phyloP scores from a whole-genome alignment of 2,329 filamentous ascomycete genomes.

The Hypoxylon sp. region DNA sequence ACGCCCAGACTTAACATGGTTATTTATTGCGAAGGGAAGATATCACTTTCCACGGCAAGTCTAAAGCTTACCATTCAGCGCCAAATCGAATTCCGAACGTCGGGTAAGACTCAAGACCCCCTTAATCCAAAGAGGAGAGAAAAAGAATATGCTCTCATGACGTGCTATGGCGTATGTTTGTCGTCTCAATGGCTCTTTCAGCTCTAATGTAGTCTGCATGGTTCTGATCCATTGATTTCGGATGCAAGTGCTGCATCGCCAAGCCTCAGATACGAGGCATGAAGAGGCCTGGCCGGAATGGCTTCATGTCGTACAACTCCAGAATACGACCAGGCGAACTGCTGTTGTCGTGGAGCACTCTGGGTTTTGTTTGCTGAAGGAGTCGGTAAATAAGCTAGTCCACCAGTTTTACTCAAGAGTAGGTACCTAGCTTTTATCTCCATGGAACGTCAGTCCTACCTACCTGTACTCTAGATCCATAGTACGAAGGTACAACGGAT shows the following conservation, averaged over 20 bases:
- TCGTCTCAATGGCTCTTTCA: constrained; percentile 18
- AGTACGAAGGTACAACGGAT: not conserved
- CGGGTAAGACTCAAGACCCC: too few relatives aligned
- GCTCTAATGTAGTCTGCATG: constrained; percentile 13
- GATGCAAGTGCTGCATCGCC: constrained; percentile 36
- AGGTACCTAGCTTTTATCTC: not conserved
- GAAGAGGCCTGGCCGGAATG: constrained; percentile 19
- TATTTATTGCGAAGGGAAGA: constrained; percentile 25
- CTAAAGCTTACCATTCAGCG: constrained; percentile 1
- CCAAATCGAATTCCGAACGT: not conserved
- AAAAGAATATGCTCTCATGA: constrained; percentile 18
- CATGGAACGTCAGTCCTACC: not conserved
- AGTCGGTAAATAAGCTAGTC: not conserved
- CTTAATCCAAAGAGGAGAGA: not conserved
- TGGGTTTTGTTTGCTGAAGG: not conserved
- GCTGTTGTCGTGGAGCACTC: not conserved
- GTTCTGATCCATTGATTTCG: constrained; percentile 15
- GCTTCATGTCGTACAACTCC: constrained; percentile 34
- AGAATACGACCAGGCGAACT: constrained; percentile 16
- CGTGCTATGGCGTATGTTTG: constrained; percentile 33
- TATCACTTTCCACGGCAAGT: constrained; percentile 2
- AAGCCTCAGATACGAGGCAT: constrained; percentile 41
- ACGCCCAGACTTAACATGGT: not conserved
- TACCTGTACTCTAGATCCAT: too few relatives aligned
- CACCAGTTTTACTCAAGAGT: not conserved